Evolutionary conservation across 176 grass and related monocot species (phyloP), one percentile per base, ranked within the genome.

Genomic region (Rhipidocladum racemiflorum): DNA sequence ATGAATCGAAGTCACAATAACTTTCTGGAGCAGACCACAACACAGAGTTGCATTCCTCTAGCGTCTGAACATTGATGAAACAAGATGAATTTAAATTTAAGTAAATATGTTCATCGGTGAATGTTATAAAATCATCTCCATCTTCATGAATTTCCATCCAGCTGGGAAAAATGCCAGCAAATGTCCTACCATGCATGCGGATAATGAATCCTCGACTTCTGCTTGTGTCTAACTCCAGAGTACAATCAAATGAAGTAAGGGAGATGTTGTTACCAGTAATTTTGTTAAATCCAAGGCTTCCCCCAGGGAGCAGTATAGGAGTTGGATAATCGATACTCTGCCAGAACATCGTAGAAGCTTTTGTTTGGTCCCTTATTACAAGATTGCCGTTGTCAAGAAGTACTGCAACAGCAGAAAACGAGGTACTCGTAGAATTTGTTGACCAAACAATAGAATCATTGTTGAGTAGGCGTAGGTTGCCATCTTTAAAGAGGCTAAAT

Each of bases 351-450:
- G 40, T 6, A 6, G 60, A 64, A 15, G 20, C 27, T 24, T 85
- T 85, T 20, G 2, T 3, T 42, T 10, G 1, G 1, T 86, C 75
- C 81, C 72, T 74, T 23, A 89, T 1, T 20, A 85, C 39, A 12
- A 89, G 59, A 75, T 89, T 85, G 45, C 82, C 87, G 0, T 3
- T 81, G 34, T 81, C 87, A 80, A 89, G 82, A 9, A 89, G 81
- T 14, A 89, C 21, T 59, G 76, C 82, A 51, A 29, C 2, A 5
- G 46, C 5, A 18, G 20, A 39, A 46, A 43, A 2, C 1, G 57
- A 44, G 18, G 4, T 25, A 39, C 59, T 38, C 6, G 12, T 17
- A 25, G 7, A 42, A 61, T 9, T 1, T 12, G 54, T 18, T 28
- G 21, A 61, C 74, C 74, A 77, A 61, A 61, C 0, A 77, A 6